Percentiles rank a stretch among this genome's conserved stretches.
These are phyloP conservation scores for Graphilbum fragrans DNA, from an alignment of 2,329 filamentous ascomycete genomes.

Conservation along the genomic window DNA sequence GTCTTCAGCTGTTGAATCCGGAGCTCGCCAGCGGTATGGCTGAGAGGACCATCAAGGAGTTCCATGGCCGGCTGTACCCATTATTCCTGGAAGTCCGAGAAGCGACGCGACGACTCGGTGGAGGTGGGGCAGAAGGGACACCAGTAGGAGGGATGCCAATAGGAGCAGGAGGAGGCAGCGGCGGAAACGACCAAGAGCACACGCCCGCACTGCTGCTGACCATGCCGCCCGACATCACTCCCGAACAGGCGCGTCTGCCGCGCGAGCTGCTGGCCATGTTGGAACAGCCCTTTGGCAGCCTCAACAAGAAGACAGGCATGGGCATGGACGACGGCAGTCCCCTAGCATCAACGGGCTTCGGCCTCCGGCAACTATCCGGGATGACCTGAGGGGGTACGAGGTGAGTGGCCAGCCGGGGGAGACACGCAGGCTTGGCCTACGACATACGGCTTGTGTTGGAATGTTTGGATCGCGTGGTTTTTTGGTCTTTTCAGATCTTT, in stretches of 20 bases:
- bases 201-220: constrained; percentile 4
- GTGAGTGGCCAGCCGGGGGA: no score
- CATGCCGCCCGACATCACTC: constrained; percentile 1
- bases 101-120: background rate
- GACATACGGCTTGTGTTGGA: no score
- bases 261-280: constrained; percentile 8
- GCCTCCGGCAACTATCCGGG: no score
- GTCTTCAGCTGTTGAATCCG: constrained; percentile 11
- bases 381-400: no score
- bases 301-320: background rate
- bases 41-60: background rate
- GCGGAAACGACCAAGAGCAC: background rate
- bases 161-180: background rate
- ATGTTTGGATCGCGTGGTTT: no score
- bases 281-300: constrained; percentile 8
- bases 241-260: constrained; percentile 1
- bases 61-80: constrained; percentile 6
- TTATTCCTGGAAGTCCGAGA: constrained; percentile 2
- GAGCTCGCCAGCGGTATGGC: constrained; percentile 5
- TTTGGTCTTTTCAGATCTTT: no score
- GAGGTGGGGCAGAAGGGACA: background rate
- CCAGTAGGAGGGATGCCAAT: no score
- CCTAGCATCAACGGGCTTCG: background rate
- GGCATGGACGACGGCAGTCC: background rate
- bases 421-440: no score